These are phyloP conservation scores for Neurospora tetrasperma DNA, from an alignment of 495 filamentous ascomycete species.

Conservation along the genomic window DNA sequence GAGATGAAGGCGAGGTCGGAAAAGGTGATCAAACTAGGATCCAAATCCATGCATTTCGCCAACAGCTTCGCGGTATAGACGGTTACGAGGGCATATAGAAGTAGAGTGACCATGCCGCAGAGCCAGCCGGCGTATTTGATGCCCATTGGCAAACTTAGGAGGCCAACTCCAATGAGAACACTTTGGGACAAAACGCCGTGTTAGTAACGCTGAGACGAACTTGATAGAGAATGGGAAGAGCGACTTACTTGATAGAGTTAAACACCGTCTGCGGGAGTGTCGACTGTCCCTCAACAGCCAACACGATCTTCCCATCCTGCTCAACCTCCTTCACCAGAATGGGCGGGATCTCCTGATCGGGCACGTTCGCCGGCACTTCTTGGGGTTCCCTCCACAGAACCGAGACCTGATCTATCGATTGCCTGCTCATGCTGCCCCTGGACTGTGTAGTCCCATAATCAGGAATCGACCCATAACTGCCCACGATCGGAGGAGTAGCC, in stretches of 20 bases:
- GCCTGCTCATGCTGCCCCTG: conserved; percentile 44
- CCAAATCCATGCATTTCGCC: conserved; percentile 80
- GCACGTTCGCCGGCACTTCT: conserved; percentile 29
- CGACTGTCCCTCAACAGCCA: conserved; percentile 79
- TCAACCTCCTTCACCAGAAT: conserved; percentile 79
- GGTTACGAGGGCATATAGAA: conserved; percentile 62
- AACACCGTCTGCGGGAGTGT: conserved; percentile 93
- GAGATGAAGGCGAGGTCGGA: conserved; percentile 89
- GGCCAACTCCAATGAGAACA: conserved; percentile 82
- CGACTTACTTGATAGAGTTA: conserved; percentile 71
- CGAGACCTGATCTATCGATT: conserved; percentile 61
- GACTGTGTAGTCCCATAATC: conserved; percentile 71
- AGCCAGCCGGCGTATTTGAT: conserved; percentile 89
- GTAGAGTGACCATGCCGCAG: conserved; percentile 65
- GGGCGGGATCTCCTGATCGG: conserved; percentile 61
- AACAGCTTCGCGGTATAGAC: conserved; percentile 80
- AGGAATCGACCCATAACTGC: conserved; percentile 52
- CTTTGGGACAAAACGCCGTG: conserved; percentile 8
- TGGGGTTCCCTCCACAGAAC: conserved; percentile 65
- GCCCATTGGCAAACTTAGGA: conserved; percentile 81
- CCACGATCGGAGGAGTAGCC: conserved; percentile 49
- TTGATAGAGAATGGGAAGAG: neutral
- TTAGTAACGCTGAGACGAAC: conserved; percentile 8
- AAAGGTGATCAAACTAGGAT: conserved; percentile 67
- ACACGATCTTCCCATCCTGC: conserved; percentile 75